Evolutionary conservation across 768 basidiomycete genomes (phyloP).

Genomic region (Amanita brunnescens): DNA sequence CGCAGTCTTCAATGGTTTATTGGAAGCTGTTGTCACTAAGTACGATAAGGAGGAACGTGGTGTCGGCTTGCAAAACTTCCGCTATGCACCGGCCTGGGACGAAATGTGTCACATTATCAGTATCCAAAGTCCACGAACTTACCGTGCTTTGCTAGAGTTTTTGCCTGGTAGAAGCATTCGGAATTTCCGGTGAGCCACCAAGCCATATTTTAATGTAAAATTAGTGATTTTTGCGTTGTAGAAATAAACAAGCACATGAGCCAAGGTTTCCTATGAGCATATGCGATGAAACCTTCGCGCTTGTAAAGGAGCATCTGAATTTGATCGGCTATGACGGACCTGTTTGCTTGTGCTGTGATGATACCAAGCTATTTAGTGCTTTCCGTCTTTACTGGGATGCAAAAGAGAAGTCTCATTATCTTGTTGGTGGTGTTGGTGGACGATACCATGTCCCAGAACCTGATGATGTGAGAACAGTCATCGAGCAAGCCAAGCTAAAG

Average conservation of each 20-base stretch:
- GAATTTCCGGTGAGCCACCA: background rate
- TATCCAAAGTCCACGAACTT: constrained; percentile 14
- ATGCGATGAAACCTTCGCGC: constrained; percentile 12
- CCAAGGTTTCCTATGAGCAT: constrained; percentile 18
- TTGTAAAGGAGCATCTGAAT: constrained; percentile 11
- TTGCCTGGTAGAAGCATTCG: background rate
- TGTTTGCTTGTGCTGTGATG: constrained; percentile 23
- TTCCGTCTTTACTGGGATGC: constrained; percentile 19
- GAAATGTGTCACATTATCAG: constrained; percentile 15
- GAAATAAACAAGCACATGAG: constrained; percentile 4
- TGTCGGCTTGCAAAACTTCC: background rate
- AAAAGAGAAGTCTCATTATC: background rate
- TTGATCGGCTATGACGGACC: constrained; percentile 16
- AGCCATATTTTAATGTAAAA: too few species aligned
- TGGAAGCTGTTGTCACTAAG: background rate
- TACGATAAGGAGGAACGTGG: background rate
- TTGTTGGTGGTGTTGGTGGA: too few species aligned
- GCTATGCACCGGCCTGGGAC: background rate
- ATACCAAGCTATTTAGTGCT: constrained; percentile 23
- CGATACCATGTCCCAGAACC: background rate
- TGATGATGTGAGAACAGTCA: background rate
- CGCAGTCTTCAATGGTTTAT: background rate
- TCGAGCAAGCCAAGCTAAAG: too few species aligned
- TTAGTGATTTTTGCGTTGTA: background rate
- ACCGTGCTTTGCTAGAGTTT: constrained; percentile 4